Evolutionary conservation across 1,284 basidiomycete genomes (phyloP).

Genomic region (Leucoagaricus sp.): DNA sequence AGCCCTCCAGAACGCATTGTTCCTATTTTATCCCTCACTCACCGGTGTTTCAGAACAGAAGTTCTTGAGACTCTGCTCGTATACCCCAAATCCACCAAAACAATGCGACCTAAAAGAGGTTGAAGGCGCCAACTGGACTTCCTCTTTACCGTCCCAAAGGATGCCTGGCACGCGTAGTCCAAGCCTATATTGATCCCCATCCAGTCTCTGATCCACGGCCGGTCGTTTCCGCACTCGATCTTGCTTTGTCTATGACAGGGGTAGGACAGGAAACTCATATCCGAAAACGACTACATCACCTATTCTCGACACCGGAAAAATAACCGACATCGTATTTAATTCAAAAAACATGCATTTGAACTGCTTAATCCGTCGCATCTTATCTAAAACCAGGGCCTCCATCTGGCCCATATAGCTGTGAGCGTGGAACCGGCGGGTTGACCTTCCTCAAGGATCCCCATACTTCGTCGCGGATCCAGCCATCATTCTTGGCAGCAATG

Average conservation of each 20-base stretch:
- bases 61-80: constrained; percentile 67
- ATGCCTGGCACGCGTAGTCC: constrained; percentile 64
- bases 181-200: constrained; percentile 58
- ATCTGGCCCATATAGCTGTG: constrained; percentile 32
- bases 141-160: constrained; percentile 55
- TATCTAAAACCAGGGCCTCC: constrained; percentile 36
- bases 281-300: constrained; percentile 66
- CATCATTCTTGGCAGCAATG: constrained; percentile 38
- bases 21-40: constrained; percentile 60
- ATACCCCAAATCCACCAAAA: constrained; percentile 62
- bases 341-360: background rate
- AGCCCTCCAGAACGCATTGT: constrained; percentile 66
- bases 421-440: constrained; percentile 34
- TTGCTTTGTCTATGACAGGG: constrained; percentile 52
- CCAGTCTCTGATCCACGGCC: constrained; percentile 45
- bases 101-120: constrained; percentile 47
- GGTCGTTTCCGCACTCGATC: constrained; percentile 52
- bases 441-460: constrained; percentile 35
- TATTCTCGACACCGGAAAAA: constrained; percentile 17
- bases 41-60: constrained; percentile 69
- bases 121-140: constrained; percentile 30
- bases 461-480: constrained; percentile 36
- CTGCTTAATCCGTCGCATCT: background rate
- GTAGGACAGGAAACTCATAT: constrained; percentile 63
- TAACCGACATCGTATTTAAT: constrained; percentile 11